These are phyloP conservation scores for Wickerhamiella hasegawae DNA, from an alignment of 805 yeast species.

Conservation along the genomic window DNA sequence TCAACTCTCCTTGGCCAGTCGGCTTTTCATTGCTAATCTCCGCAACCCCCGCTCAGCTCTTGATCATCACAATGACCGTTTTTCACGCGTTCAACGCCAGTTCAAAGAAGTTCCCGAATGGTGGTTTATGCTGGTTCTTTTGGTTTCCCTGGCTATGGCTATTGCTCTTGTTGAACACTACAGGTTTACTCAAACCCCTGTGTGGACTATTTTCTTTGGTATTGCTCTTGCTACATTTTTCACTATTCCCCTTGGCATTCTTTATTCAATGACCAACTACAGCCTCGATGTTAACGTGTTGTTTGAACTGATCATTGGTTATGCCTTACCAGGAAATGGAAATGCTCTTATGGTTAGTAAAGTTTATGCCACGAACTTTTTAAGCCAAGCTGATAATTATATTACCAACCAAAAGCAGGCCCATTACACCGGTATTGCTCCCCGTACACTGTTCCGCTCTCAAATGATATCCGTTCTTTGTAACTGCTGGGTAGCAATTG, in stretches of 20 bases:
- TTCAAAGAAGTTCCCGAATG: constrained; percentile 61
- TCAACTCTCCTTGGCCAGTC: too few relatives aligned
- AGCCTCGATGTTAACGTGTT: constrained; percentile 34
- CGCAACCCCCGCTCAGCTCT: constrained; percentile 17
- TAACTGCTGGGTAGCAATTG: constrained; percentile 17
- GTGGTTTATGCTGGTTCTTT: constrained; percentile 40
- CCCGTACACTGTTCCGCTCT: constrained; percentile 38
- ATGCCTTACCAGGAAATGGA: constrained; percentile 41
- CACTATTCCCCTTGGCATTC: constrained; percentile 33
- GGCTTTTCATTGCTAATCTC: background rate
- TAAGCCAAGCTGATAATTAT: constrained; percentile 45
- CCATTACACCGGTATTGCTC: constrained; percentile 44
- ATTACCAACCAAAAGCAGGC: constrained; percentile 38
- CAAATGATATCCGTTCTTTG: constrained; percentile 22
- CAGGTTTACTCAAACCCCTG: constrained; percentile 31
- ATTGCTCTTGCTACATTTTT: constrained; percentile 34
- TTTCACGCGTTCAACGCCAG: constrained; percentile 37
- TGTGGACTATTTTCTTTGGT: constrained; percentile 42
- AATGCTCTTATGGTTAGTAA: constrained; percentile 36
- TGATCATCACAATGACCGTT: constrained; percentile 32
- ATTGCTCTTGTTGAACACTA: constrained; percentile 27
- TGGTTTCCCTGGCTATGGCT: constrained; percentile 30
- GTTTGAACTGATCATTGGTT: constrained; percentile 34
- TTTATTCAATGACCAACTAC: constrained; percentile 34
- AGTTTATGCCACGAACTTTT: constrained; percentile 41